Base-by-base conservation (phyloP, 768 basidiomycete genomes). In the Dacryopinax primogenitus region DNA sequence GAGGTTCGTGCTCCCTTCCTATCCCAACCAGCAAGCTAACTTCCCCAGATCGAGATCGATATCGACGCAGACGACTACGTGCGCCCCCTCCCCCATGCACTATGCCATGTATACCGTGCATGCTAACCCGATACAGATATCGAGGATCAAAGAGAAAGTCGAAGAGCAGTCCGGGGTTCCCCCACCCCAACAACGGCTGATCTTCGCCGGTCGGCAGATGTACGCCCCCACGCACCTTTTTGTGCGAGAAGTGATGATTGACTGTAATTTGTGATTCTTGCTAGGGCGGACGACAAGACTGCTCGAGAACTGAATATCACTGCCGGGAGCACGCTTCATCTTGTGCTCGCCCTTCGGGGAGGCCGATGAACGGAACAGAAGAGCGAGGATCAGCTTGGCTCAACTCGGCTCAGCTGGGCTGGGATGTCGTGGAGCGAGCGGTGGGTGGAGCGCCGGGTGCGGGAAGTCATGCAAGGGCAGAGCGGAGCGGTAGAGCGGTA, bases 161-260 rank as follows among this genome's bases (percentile, higher is more conserved):
- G 95, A 98, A 75, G 94, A 97, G 79, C 94, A 97, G 77, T 93
- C 92, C 4, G 95, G 95, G 69, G 95, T 98, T 41, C 95, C 95
- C 26, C 95, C 95, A 67, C 90, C 81, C 44, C 95, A 98, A 76
- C 95, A 98, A 75, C 85, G 95, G 66, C 76, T 98, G 72, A 98
- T 98, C 74, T 96, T 87, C 74, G 77, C 83, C 72, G 95, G 95
- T 34, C 85, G 93, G 72, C 94, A 96, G 74, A 86, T 97, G 95
- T 97, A 66, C 64, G 75, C 16, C n/a, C 15, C 18, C 37, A 32
- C 34, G 26, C 23, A 28, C 61, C 13, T 41, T 23, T 26, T 28
- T 21, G 13, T 4, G 11, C 51, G 9, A 16, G 35, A 6, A 26
- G 26, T 65, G 65, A 64, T 33, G 37, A 32, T 45, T 26, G n/a